Base-by-base conservation (phyloP, 2,329 filamentous ascomycete genomes). In the Clonostachys chloroleuca region DNA sequence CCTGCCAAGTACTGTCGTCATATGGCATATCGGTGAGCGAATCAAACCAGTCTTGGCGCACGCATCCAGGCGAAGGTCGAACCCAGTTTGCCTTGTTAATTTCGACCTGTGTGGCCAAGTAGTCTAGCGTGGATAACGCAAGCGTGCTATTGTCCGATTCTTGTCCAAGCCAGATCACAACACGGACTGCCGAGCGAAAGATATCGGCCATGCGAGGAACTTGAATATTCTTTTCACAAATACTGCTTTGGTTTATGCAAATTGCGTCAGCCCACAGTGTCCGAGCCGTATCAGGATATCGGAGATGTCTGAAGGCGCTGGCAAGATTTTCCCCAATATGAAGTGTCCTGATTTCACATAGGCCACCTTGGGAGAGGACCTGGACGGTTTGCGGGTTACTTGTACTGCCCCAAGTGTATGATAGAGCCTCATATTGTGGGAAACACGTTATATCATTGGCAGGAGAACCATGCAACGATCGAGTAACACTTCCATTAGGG, bases 181-280 rank as follows among this genome's bases (percentile, higher is more conserved):
- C 54, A 5, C 50, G 53, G 4, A 37, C 5, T 2, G 56, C 56
- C 12, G 24, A 24, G 12, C 43, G 42, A 24, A 49, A 61, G 16
- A 61, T 56, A 1, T 52, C 40, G 2, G 44, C 50, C 56, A 59
- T 60, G 37, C 48, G 49, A 3, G 47, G 44, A 9, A 60, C 53
- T 12, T 57, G 52, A 1, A 33, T 33, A 2, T 47, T 47, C 16
- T 53, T 53, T 37, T 60, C 56, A 1, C 20, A 40, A 2, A 50
- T 7, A 16, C 58, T 46, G 7, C 14, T 20, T 48, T 60, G 56
- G 24, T 59, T 47, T 43, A 59, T 56, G 39, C 57, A 56, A 5
- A 58, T 47, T 2, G 56, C 55, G 18, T 60, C 57, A 7, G 54
- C 40, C 56, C 56, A 61, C 17, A 58, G 35, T 16, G 16, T 16